phyloP scores from a whole-genome alignment of 768 basidiomycete genomes.

The Mycena kentingensis region DNA sequence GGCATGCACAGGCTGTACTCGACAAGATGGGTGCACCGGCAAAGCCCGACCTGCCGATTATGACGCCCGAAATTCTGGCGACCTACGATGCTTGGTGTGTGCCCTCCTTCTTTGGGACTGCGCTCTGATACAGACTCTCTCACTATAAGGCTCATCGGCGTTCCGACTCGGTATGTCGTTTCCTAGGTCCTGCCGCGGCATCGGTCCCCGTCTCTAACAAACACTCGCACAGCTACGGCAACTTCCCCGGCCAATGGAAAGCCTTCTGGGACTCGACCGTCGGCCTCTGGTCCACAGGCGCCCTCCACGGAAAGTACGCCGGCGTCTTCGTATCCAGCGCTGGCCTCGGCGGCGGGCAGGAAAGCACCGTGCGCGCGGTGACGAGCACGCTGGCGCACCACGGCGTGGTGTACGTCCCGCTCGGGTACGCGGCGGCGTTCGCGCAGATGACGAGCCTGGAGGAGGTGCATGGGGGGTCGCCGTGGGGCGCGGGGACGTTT shows the following conservation, averaged over 20 bases:
- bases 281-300: slow-evolving; percentile 56
- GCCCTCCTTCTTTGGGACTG: too few species aligned
- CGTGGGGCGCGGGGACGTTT: slow-evolving; percentile 77
- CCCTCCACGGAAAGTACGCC: slow-evolving; percentile 67
- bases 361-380: slow-evolving; percentile 46
- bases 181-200: too few species aligned
- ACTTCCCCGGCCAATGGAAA: slow-evolving; percentile 81
- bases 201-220: too few species aligned
- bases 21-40: slow-evolving; percentile 60
- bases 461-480: slow-evolving; percentile 46
- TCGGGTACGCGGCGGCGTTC: slow-evolving; percentile 47
- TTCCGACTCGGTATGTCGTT: too few species aligned
- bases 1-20: slow-evolving; percentile 62
- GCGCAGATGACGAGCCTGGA: slow-evolving; percentile 25
- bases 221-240: too few species aligned
- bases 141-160: slow-evolving; percentile 74
- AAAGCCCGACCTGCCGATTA: slow-evolving; percentile 60
- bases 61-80: slow-evolving; percentile 51
- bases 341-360: slow-evolving; percentile 72
- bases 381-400: slow-evolving; percentile 65
- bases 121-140: too few species aligned
- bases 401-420: slow-evolving; percentile 55
- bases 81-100: slow-evolving; percentile 63
- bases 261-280: slow-evolving; percentile 82
- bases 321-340: slow-evolving; percentile 70